These are phyloP conservation scores for Lasiodiplodia hormozganensis DNA, from an alignment of 2,329 filamentous ascomycete species.

Conservation along the genomic window DNA sequence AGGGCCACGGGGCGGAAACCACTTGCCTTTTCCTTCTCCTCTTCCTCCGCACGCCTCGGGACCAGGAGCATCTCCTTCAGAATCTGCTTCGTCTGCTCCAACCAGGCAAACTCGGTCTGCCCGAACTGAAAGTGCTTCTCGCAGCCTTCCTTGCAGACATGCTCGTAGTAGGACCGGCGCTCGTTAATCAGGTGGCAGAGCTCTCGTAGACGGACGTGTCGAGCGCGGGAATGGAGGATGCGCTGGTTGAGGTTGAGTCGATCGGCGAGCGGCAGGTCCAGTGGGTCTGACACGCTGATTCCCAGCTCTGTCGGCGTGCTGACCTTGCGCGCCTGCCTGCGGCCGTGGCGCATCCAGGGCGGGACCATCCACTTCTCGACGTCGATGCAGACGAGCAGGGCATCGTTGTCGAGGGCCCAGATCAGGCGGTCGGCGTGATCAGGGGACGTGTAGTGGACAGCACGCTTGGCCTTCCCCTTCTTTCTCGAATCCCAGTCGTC, in stretches of 20 bases:
- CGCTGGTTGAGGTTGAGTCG: background rate
- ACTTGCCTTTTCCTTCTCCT: too few species aligned
- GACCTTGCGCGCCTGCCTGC: background rate
- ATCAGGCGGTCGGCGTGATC: background rate
- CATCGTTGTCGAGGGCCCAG: background rate
- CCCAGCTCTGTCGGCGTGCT: background rate
- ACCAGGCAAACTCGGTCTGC: background rate
- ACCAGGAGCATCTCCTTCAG: background rate
- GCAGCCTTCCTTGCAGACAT: background rate
- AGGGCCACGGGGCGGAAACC: background rate
- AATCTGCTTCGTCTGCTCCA: background rate
- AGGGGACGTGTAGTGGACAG: too few species aligned
- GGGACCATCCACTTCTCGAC: background rate
- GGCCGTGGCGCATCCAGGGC: too few species aligned
- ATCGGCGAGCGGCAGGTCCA: background rate
- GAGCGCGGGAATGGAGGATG: background rate
- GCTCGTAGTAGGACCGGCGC: accelerated
- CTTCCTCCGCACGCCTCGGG: background rate
- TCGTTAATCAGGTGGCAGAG: background rate
- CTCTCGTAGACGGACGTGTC: background rate
- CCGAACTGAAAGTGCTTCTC: background rate
- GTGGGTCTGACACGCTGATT: background rate
- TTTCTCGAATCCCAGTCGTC: too few species aligned
- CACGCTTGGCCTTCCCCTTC: too few species aligned
- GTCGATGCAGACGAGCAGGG: background rate